Conservation (phyloP, 768 basidiomycete species). For the Tephrocybe sp. region DNA sequence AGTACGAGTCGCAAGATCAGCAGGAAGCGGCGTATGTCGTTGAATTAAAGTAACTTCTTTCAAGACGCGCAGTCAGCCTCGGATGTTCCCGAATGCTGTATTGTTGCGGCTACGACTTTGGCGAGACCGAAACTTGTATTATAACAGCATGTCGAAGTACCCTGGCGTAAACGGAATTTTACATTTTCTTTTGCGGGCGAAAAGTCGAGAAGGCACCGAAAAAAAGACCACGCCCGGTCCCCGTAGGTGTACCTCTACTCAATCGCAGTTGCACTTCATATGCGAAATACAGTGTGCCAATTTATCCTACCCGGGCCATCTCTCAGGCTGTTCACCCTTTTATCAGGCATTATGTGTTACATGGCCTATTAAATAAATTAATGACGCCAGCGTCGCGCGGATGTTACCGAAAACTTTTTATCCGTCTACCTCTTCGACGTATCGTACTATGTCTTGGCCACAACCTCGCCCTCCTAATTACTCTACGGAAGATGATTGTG, state of each 20-base stretch:
- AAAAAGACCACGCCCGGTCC: too few relatives aligned
- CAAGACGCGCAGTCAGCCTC: neutral
- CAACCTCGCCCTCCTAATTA: conserved; percentile 8
- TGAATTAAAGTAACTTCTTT: neutral
- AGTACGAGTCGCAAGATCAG: neutral
- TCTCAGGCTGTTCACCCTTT: neutral
- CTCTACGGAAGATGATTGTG: conserved; percentile 8
- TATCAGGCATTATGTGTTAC: too few relatives aligned
- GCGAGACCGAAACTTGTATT: too few relatives aligned
- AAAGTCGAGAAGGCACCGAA: too few relatives aligned
- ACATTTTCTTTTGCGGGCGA: too few relatives aligned
- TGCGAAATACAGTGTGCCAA: too few relatives aligned
- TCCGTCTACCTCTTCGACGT: neutral
- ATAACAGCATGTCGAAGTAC: too few relatives aligned
- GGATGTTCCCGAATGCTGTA: conserved; percentile 8
- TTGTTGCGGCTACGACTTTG: too few relatives aligned
- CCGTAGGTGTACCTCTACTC: neutral
- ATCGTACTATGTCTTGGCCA: neutral
- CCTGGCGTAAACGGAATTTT: too few relatives aligned
- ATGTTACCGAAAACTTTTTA: neutral
- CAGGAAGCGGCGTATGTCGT: neutral
- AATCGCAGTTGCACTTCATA: neutral
- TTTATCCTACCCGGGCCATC: too few relatives aligned
- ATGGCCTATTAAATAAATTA: too few relatives aligned
- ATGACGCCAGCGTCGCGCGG: neutral